Percentiles rank a stretch among this genome's conserved stretches.
These are phyloP conservation scores for Plasmodium adleri DNA, from an alignment of 169 alveolate species.

Conservation along the genomic window DNA sequence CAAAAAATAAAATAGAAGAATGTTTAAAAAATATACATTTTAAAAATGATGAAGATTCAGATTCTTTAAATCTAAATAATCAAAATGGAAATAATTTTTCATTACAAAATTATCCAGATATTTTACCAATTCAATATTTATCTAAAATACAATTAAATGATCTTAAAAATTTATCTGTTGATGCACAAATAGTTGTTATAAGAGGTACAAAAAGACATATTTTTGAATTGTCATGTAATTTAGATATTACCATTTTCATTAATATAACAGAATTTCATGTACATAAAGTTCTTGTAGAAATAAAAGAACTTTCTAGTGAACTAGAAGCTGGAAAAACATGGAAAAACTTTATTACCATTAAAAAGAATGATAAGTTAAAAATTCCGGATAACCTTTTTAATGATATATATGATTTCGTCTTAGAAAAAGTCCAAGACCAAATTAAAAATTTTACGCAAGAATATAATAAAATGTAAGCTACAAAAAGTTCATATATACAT, in stretches of 20 bases:
- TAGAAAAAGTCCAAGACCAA: conserved; percentile 33
- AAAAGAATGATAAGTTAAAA: conserved; percentile 55
- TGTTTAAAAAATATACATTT: conserved; percentile 69
- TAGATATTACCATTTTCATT: conserved; percentile 55
- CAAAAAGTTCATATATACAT: neutral
- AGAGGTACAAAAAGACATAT: conserved; percentile 89
- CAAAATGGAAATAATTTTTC: conserved; percentile 79
- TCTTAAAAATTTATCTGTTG: conserved; percentile 85
- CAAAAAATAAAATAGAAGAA: conserved; percentile 74
- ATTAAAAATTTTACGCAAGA: conserved; percentile 44
- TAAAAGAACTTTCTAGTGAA: conserved; percentile 83
- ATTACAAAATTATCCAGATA: conserved; percentile 44
- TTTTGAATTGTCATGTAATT: conserved; percentile 85
- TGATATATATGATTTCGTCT: conserved; percentile 20
- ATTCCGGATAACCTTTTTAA: conserved; percentile 41
- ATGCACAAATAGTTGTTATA: conserved; percentile 89
- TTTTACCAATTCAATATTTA: conserved; percentile 58
- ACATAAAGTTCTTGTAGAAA: conserved; percentile 75
- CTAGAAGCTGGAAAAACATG: conserved; percentile 84
- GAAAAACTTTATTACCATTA: conserved; percentile 78
- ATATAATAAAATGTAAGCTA: conserved; percentile 32
- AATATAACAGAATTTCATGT: conserved; percentile 35
- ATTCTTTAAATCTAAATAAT: conserved; percentile 73
- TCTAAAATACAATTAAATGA: conserved; percentile 79
- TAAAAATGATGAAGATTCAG: conserved; percentile 77